phyloP scores from a whole-genome alignment of 1,139 yeast species.

The Saccharomyces hybrid region DNA sequence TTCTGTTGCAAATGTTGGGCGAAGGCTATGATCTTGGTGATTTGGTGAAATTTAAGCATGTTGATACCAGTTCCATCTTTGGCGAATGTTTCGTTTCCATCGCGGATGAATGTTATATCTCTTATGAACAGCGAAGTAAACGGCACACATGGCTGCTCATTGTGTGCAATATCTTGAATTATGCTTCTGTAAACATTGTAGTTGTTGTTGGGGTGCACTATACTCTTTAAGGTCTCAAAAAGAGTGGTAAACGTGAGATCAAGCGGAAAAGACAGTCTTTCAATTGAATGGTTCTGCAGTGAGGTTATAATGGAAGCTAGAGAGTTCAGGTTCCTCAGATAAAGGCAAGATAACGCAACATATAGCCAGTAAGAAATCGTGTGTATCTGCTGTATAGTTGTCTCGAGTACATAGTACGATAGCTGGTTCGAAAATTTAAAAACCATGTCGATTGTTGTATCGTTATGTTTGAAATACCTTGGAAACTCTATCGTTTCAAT shows the following conservation, averaged over 20 bases:
- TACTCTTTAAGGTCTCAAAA: constrained; percentile 58
- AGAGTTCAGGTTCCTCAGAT: constrained; percentile 76
- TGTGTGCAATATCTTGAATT: constrained; percentile 46
- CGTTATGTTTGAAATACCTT: constrained; percentile 34
- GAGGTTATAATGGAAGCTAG: constrained; percentile 84
- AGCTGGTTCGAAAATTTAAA: constrained; percentile 70
- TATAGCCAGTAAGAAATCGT: constrained; percentile 70
- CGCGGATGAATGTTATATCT: constrained; percentile 80
- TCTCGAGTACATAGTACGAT: constrained; percentile 77
- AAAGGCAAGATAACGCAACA: constrained; percentile 72
- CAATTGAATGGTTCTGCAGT: constrained; percentile 71
- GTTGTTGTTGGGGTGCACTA: constrained; percentile 79
- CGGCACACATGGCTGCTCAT: constrained; percentile 68
- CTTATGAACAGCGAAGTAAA: constrained; percentile 77
- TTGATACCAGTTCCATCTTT: constrained; percentile 43
- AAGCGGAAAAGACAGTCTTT: constrained; percentile 54
- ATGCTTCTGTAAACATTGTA: constrained; percentile 67
- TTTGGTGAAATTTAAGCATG: constrained; percentile 72
- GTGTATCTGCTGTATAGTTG: constrained; percentile 43
- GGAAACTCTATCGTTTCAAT: constrained; percentile 54
- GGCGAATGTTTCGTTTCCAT: constrained; percentile 67
- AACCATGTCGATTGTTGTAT: constrained; percentile 68
- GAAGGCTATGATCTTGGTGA: constrained; percentile 68
- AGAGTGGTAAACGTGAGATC: constrained; percentile 59
- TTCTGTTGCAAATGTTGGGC: constrained; percentile 58